A percentile compares a stretch with the other conserved stretches of the same genome.
phyloP scores from a whole-genome alignment of 768 basidiomycete species.

The Boletus barrowsii region DNA sequence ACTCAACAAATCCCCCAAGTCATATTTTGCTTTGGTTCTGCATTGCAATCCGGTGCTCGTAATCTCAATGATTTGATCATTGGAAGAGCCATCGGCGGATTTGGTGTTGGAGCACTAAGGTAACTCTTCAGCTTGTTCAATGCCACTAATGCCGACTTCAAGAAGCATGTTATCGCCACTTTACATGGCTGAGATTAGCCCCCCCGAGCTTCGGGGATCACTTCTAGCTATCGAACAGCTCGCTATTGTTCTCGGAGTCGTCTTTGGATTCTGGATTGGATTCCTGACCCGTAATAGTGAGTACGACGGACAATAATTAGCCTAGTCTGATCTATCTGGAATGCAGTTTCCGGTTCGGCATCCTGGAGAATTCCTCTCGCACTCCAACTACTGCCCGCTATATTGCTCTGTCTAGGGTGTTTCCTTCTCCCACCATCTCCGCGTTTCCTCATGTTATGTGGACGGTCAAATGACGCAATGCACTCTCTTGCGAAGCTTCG shows the following conservation, averaged over 20 bases:
- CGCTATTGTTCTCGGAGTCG: constrained; percentile 77
- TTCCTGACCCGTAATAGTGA: constrained; percentile 65
- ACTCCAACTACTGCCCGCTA: constrained; percentile 67
- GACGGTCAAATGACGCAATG: constrained; percentile 55
- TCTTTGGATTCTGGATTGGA: constrained; percentile 81
- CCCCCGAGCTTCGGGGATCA: constrained; percentile 76
- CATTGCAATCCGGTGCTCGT: constrained; percentile 61
- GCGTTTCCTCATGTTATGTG: constrained; percentile 46
- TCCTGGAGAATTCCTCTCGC: constrained; percentile 81
- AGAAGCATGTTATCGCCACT: constrained; percentile 73
- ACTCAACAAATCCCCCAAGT: constrained; percentile 35
- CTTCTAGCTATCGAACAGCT: constrained; percentile 79
- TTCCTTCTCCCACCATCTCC: constrained; percentile 49
- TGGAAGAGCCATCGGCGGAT: constrained; percentile 72
- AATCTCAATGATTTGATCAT: constrained; percentile 55
- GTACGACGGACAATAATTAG: constrained; percentile 18
- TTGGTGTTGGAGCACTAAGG: constrained; percentile 80
- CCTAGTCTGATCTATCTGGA: background rate
- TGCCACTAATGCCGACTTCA: constrained; percentile 1
- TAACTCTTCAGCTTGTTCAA: constrained; percentile 24
- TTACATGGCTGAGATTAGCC: constrained; percentile 83
- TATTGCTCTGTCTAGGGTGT: constrained; percentile 61
- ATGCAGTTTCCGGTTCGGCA: constrained; percentile 52
- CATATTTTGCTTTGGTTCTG: constrained; percentile 70
- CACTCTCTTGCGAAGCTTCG: constrained; percentile 52